A percentile compares a stretch with the other conserved stretches of the same genome.
phyloP scores from a whole-genome alignment of 495 filamentous ascomycete species.

The Aspergillus panamensis region DNA sequence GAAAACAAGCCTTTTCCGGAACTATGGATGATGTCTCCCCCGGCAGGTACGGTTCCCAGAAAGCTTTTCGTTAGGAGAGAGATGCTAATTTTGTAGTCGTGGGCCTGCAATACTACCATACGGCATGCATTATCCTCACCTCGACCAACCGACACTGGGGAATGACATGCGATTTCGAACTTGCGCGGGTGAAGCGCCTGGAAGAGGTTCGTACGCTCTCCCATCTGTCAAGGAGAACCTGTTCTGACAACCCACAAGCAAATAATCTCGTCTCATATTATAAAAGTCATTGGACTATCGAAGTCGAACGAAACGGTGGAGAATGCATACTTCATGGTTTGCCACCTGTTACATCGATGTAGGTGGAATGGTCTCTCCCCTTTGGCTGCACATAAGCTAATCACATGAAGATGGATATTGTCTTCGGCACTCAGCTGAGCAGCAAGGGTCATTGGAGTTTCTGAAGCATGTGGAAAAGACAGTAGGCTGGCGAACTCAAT shows the following conservation, averaged over 20 bases:
- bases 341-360: slow-evolving; percentile 39
- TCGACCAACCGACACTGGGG: slow-evolving; percentile 27
- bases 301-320: slow-evolving; percentile 40
- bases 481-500: slow-evolving; percentile 36
- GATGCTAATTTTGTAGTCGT: slow-evolving; percentile 30
- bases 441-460: slow-evolving; percentile 33
- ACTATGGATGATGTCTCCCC: slow-evolving; percentile 40
- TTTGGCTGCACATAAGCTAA: slow-evolving; percentile 4
- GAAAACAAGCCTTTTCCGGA: slow-evolving; percentile 36
- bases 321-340: slow-evolving; percentile 41
- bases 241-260: slow-evolving; percentile 5
- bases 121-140: slow-evolving; percentile 34
- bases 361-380: too few relatives aligned
- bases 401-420: slow-evolving; percentile 31
- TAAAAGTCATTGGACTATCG: slow-evolving; percentile 35
- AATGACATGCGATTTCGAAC: slow-evolving; percentile 28
- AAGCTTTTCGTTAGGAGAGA: too few relatives aligned
- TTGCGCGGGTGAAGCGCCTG: slow-evolving; percentile 27
- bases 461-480: slow-evolving; percentile 28
- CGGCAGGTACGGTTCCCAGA: slow-evolving; percentile 36
- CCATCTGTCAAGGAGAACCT: background rate
- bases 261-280: slow-evolving; percentile 32
- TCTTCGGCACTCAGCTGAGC: slow-evolving; percentile 29
- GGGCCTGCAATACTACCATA: slow-evolving; percentile 39
- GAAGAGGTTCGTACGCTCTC: slow-evolving; percentile 27